These are phyloP conservation scores for Stagonosporopsis vannaccii DNA, from an alignment of 2,329 filamentous ascomycete species.

Conservation along the genomic window DNA sequence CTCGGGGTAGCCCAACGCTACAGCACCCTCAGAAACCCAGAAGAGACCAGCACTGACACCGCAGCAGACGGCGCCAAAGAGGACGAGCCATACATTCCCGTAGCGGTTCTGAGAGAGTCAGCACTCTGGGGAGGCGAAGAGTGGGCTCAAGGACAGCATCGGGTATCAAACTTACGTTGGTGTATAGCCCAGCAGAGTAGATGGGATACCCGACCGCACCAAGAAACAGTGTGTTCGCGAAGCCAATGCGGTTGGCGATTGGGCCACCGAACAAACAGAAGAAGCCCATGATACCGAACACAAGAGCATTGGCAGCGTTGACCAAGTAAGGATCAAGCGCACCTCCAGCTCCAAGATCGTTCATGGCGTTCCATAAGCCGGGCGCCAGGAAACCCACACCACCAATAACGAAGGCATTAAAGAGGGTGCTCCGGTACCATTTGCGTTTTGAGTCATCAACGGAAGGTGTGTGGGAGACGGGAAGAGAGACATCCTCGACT, in stretches of 20 bases:
- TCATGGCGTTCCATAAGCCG: constrained; percentile 65
- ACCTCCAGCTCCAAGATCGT: constrained; percentile 61
- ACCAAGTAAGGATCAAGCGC: constrained; percentile 61
- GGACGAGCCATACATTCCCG: constrained; percentile 61
- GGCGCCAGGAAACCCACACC: constrained; percentile 61
- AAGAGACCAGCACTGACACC: constrained; percentile 60
- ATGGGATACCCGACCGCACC: constrained; percentile 59
- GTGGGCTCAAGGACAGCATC: background rate
- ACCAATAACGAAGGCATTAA: constrained; percentile 63
- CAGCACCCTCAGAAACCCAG: constrained; percentile 60
- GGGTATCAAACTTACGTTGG: constrained; percentile 40
- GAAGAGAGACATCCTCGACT: constrained; percentile 20
- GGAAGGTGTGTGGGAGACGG: constrained; percentile 14
- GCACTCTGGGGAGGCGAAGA: background rate
- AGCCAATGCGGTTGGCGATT: constrained; percentile 59
- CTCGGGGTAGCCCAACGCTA: constrained; percentile 60
- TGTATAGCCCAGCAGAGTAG: constrained; percentile 55
- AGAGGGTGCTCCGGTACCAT: constrained; percentile 62
- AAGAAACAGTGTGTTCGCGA: constrained; percentile 55
- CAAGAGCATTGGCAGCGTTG: constrained; percentile 61
- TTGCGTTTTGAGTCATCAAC: constrained; percentile 16
- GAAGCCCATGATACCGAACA: constrained; percentile 57
- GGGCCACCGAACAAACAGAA: constrained; percentile 59
- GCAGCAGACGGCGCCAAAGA: constrained; percentile 58
- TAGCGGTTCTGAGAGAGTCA: constrained; percentile 49